Evolutionary conservation across 2,329 filamentous ascomycete genomes (phyloP).

Genomic region (Colletotrichum sp.): DNA sequence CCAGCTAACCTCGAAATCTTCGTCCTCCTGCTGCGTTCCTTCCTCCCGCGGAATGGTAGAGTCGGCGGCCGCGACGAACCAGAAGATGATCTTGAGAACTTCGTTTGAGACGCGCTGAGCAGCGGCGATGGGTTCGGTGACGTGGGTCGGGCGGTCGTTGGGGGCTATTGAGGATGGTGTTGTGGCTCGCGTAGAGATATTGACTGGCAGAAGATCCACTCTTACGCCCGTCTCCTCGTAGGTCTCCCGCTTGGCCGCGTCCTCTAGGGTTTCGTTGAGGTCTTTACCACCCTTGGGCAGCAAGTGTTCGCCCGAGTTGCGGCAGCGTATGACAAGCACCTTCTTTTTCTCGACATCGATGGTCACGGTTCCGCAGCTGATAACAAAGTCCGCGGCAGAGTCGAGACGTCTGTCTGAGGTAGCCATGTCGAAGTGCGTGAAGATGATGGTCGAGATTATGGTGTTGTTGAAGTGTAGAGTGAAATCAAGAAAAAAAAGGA

Average conservation of each 20-base stretch:
- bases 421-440: neutral
- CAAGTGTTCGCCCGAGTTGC: neutral
- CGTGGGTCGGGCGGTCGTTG: neutral
- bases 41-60: neutral
- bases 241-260: constrained; percentile 21
- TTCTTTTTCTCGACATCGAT: neutral
- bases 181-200: neutral
- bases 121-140: neutral
- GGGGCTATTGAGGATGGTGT: neutral
- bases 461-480: too few relatives aligned
- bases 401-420: neutral
- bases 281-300: constrained; percentile 25
- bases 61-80: neutral
- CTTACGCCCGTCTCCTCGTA: constrained; percentile 21
- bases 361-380: neutral
- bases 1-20: neutral
- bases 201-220: neutral
- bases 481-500: neutral
- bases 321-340: neutral
- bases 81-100: neutral
- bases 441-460: too few relatives aligned
- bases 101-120: neutral
- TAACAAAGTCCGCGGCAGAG: neutral
- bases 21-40: neutral
- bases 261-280: constrained; percentile 16